Conservation (phyloP, 495 filamentous ascomycete species). For the Rhypophila decipiens region DNA sequence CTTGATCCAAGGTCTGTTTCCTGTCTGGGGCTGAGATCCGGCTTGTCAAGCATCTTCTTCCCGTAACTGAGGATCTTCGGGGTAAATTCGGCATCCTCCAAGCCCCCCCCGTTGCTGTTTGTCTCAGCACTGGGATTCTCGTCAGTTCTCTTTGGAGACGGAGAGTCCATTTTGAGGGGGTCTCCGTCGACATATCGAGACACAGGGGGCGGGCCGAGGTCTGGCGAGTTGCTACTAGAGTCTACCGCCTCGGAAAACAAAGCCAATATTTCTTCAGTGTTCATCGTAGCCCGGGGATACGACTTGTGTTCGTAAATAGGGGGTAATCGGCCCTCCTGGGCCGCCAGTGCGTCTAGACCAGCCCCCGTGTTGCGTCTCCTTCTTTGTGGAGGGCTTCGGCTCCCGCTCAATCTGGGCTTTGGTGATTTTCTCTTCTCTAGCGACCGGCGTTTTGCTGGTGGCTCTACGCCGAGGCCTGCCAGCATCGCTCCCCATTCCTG, state of each 20-base stretch:
- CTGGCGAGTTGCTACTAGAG: constrained; percentile 50
- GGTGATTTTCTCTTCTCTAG: constrained; percentile 24
- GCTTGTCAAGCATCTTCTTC: constrained; percentile 10
- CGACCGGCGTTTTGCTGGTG: constrained; percentile 33
- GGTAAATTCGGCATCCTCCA: no score
- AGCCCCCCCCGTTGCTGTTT: no score
- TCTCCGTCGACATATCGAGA: constrained; percentile 60
- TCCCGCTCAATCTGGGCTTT: constrained; percentile 23
- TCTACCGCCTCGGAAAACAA: constrained; percentile 44
- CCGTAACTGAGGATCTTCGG: constrained; percentile 12
- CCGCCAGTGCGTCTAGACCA: constrained; percentile 47
- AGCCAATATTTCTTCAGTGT: constrained; percentile 42
- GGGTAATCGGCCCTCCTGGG: constrained; percentile 63
- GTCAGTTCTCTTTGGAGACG: no score
- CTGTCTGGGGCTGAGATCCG: constrained; percentile 8
- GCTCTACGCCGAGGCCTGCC: constrained; percentile 50
- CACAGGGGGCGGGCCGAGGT: constrained; percentile 59
- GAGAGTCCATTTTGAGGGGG: constrained; percentile 49
- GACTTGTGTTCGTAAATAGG: constrained; percentile 78
- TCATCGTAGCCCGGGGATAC: constrained; percentile 66
- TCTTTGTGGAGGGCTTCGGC: constrained; percentile 33
- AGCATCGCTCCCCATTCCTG: constrained; percentile 60
- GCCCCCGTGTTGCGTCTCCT: constrained; percentile 41
- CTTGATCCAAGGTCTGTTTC: constrained; percentile 1
- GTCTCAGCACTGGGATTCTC: no score